Conservation (phyloP, 2,329 filamentous ascomycete genomes). For the Cryphonectria radicalis region DNA sequence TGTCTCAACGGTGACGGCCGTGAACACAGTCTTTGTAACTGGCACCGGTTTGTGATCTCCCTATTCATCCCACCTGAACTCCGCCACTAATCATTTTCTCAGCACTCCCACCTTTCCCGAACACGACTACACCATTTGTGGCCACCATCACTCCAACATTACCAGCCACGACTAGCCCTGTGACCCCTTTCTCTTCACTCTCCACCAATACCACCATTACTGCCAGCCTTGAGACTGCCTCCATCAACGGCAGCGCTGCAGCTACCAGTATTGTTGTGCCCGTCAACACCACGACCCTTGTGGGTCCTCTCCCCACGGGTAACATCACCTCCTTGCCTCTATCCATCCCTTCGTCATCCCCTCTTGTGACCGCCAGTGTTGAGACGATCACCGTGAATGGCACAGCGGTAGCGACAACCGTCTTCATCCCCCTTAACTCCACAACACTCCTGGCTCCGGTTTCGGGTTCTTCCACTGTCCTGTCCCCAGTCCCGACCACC, state of each 20-base stretch:
- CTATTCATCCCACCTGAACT: neutral
- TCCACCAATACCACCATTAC: constrained; percentile 13
- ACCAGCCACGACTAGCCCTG: neutral
- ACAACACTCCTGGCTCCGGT: constrained; percentile 25
- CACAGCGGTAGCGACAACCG: constrained; percentile 24
- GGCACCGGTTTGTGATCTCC: constrained; percentile 16
- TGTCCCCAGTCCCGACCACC: constrained; percentile 11
- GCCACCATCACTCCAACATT: constrained; percentile 15
- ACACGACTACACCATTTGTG: constrained; percentile 19
- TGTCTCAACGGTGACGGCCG: constrained; percentile 27
- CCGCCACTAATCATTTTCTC: neutral
- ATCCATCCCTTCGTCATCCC: constrained; percentile 12
- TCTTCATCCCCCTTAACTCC: constrained; percentile 24
- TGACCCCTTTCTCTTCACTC: constrained; percentile 2
- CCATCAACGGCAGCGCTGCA: constrained; percentile 13
- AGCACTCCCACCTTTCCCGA: neutral
- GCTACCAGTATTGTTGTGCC: constrained; percentile 21
- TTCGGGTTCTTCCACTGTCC: constrained; percentile 1
- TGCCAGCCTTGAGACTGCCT: constrained; percentile 15
- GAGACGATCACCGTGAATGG: constrained; percentile 25
- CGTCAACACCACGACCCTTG: constrained; percentile 14
- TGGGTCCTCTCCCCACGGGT: constrained; percentile 18
- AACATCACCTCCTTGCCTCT: constrained; percentile 11
- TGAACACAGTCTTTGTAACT: constrained; percentile 25
- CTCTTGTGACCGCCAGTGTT: constrained; percentile 19